Percentiles rank a stretch among this genome's conserved stretches.
These are phyloP conservation scores for Alternaria brassicae DNA, from an alignment of 2,329 filamentous ascomycete species.

Conservation along the genomic window DNA sequence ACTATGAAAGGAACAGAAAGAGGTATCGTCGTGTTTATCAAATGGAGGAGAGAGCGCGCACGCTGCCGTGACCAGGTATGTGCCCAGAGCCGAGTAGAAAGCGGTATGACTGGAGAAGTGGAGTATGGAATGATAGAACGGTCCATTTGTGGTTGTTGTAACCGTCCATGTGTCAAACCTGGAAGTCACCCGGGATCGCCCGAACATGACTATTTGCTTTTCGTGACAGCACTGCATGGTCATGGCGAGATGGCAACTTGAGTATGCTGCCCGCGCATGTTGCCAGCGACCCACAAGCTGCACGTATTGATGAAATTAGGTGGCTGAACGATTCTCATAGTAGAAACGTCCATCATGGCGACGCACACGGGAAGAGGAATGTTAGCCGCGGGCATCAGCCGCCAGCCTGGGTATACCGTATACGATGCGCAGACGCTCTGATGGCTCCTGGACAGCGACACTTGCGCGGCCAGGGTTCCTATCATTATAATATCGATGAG, in stretches of 20 bases:
- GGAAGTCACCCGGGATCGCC: constrained; percentile 1
- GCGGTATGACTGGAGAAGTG: neutral
- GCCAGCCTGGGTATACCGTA: neutral
- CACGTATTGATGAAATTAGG: neutral
- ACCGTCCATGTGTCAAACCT: constrained; percentile 1
- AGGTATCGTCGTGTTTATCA: neutral
- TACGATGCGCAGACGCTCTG: neutral
- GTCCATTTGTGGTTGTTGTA: constrained; percentile 11
- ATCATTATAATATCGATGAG: neutral
- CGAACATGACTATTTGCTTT: constrained; percentile 2
- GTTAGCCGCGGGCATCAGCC: neutral
- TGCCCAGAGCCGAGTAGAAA: neutral
- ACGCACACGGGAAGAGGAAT: neutral
- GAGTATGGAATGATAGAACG: neutral
- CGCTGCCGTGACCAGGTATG: neutral
- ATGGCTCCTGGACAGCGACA: neutral
- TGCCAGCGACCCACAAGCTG: neutral
- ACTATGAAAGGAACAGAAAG: neutral
- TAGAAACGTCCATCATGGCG: neutral
- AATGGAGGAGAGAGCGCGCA: neutral
- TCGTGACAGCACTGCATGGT: neutral
- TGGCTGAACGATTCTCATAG: too few relatives aligned
- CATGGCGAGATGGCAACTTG: neutral
- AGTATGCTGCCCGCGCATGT: neutral
- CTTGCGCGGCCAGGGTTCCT: neutral